phyloP scores from a whole-genome alignment of 2,329 filamentous ascomycete species.

The Cryphonectria japonica region DNA sequence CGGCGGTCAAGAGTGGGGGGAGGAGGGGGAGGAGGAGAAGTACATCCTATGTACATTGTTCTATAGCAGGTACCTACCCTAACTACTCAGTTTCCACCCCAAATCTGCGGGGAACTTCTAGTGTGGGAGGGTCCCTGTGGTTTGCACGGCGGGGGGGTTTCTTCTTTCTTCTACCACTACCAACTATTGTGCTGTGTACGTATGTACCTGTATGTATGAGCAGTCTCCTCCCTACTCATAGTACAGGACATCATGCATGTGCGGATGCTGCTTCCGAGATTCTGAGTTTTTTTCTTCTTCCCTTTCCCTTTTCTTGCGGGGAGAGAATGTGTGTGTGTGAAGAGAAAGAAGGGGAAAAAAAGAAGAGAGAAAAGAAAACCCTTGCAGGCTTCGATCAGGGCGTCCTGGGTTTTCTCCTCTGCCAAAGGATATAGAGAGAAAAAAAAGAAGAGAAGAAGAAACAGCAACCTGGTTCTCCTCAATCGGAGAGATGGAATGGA shows the following conservation, averaged over 20 bases:
- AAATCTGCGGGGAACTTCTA: background rate
- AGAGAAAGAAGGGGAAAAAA: too few relatives aligned
- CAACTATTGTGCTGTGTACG: too few relatives aligned
- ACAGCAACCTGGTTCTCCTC: background rate
- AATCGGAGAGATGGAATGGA: background rate
- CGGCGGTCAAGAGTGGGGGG: conserved; percentile 32
- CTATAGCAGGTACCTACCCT: background rate
- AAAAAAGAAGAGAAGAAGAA: background rate
- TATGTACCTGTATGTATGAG: background rate
- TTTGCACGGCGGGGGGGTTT: background rate
- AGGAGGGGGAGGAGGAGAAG: background rate
- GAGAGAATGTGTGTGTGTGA: too few relatives aligned
- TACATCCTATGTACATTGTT: background rate
- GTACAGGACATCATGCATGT: too few relatives aligned
- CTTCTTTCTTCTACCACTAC: too few relatives aligned
- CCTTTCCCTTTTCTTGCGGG: too few relatives aligned
- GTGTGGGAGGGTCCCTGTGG: background rate
- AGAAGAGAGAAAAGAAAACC: background rate
- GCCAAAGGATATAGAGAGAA: background rate
- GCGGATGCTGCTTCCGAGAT: background rate
- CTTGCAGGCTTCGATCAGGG: background rate
- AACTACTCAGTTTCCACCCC: background rate
- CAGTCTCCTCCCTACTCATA: background rate
- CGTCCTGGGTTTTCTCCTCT: too few relatives aligned
- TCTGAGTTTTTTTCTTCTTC: background rate